Evolutionary conservation across 1,284 basidiomycete species (phyloP), one percentile per base, ranked within the genome.

Genomic region (Ganoderma multipileum): DNA sequence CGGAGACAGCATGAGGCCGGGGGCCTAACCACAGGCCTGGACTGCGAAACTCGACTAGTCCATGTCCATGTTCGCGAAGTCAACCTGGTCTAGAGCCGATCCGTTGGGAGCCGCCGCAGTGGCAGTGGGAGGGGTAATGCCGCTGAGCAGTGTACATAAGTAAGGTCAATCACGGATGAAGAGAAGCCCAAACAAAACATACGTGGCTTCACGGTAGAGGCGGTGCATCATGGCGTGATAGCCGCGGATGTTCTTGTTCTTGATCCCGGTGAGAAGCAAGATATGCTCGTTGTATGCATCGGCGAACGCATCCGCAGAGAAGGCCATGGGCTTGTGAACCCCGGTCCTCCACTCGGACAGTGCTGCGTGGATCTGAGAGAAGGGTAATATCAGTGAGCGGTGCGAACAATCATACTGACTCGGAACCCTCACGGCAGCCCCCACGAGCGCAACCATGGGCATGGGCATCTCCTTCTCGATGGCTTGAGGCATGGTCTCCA

Each of bases 381-480:
- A 44, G 7, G 33, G 7, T 33, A 3, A 33, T 33, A 33, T n/a
- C 33, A 33, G 33, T 33, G 3, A 33, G 33, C 33, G 7, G 6
- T 42, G 14, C 14, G 18, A 42, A 16, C 41, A 18, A 18, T 42
- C 14, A 16, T 5, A 18, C 16, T 33, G 33, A 3, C 33, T 7
- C 33, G 33, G 33, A 33, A 33, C 33, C 33, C 33, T 20, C 33
- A 63, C 62, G 2, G 62, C 62, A 6, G 62, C 36, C 12, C 47
- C 47, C 14, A 63, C 33, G 3, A 63, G 62, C 0, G 62, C 62
- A 12, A 63, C 47, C 47, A 63, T 52, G 20, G n/a, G 44, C 47
- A 63, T 63, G 5, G 62, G 62, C 14, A 63, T 63, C 62, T 63
- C 62, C 36, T 47, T 52, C 50, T 63, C 47, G 16, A 36, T 3